These are phyloP conservation scores for Verticillium alfalfae DNA, from an alignment of 2,329 filamentous ascomycete genomes.

Conservation along the genomic window DNA sequence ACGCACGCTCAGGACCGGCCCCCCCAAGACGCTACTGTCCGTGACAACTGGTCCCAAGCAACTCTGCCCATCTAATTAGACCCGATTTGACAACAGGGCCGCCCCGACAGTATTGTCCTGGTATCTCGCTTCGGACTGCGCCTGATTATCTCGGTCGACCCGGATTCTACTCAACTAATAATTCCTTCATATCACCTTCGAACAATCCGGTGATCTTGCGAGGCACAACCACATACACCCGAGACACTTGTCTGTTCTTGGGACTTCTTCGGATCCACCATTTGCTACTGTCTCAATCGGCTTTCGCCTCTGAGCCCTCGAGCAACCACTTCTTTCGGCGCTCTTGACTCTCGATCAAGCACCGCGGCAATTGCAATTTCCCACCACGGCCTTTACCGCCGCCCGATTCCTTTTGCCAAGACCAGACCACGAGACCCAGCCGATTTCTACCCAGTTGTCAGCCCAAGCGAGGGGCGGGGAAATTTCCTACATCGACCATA, in stretches of 20 bases:
- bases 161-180: neutral
- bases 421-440: neutral
- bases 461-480: conserved; percentile 9
- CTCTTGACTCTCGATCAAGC: neutral
- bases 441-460: neutral
- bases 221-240: neutral
- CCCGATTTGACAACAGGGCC: neutral
- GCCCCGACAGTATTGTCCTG: neutral
- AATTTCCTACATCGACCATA: conserved; percentile 4
- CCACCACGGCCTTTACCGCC: neutral
- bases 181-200: neutral
- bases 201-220: neutral
- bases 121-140: neutral
- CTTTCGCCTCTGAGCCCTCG: neutral
- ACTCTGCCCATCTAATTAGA: neutral
- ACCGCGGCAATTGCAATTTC: neutral
- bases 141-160: neutral
- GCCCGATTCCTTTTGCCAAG: neutral
- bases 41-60: neutral
- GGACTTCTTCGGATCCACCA: neutral
- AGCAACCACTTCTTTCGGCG: neutral
- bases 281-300: neutral
- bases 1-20: neutral
- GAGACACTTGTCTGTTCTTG: neutral
- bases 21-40: neutral